Percentiles rank a stretch among this genome's conserved stretches.
Evolutionary conservation across 805 yeast genomes (phyloP).

Genomic region (Monosporozyma aerobia): DNA sequence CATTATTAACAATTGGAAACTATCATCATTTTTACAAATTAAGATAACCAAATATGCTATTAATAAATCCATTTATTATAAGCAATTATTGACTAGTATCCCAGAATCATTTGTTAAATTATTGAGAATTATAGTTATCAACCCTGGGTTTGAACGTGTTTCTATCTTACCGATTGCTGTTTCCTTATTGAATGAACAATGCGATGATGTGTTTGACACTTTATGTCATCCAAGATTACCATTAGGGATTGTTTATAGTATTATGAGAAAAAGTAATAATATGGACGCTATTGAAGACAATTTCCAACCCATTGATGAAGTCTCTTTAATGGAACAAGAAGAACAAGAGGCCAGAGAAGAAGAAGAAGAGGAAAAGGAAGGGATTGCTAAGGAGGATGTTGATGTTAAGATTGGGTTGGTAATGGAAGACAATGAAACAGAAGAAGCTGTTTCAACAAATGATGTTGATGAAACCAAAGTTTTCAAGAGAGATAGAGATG

Average conservation of each 20-base stretch:
- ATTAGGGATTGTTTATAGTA: constrained; percentile 25
- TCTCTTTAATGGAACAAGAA: neutral
- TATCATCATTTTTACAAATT: constrained; percentile 57
- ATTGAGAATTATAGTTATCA: constrained; percentile 49
- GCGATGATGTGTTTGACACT: constrained; percentile 45
- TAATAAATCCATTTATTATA: constrained; percentile 29
- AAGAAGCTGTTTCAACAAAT: neutral
- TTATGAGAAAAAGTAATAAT: constrained; percentile 10
- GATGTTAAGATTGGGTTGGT: neutral
- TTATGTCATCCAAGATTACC: constrained; percentile 75
- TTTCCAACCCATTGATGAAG: neutral
- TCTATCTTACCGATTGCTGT: constrained; percentile 67
- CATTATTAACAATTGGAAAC: constrained; percentile 38
- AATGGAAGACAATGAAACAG: neutral
- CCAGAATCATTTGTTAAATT: constrained; percentile 28
- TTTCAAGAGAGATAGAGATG: neutral
- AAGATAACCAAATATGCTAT: constrained; percentile 43
- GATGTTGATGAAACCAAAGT: constrained; percentile 1
- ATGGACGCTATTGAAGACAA: constrained; percentile 2
- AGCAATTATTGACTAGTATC: constrained; percentile 23
- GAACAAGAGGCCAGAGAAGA: constrained; percentile 6
- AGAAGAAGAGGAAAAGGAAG: neutral
- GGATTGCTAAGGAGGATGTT: neutral
- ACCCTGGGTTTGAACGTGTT: constrained; percentile 55
- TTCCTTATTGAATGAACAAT: constrained; percentile 36